A percentile compares a stretch with the other conserved stretches of the same genome.
Evolutionary conservation across 768 basidiomycete species (phyloP).

Genomic region (Hygrocybe coccinea): DNA sequence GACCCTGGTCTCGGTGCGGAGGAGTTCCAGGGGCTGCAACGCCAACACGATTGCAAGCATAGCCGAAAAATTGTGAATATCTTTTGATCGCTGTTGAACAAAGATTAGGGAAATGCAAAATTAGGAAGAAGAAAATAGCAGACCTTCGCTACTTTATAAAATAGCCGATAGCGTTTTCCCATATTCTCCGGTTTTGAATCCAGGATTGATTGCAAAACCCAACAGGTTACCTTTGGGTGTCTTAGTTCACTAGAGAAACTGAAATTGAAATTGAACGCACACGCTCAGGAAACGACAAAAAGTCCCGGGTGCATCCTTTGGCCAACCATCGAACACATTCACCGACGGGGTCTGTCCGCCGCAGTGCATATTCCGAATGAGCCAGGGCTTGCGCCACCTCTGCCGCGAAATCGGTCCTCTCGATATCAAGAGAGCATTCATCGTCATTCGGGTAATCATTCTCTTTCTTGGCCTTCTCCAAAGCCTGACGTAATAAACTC

Average conservation of each 20-base stretch:
- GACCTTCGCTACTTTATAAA: not conserved
- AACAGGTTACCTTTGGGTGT: not conserved
- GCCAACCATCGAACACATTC: not conserved
- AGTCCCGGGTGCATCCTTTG: not conserved
- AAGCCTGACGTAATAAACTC: too few species aligned
- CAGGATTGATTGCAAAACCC: not conserved
- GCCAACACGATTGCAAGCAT: not conserved
- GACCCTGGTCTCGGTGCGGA: not conserved
- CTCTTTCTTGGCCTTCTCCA: too few species aligned
- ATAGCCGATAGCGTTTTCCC: not conserved
- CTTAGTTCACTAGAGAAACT: not conserved
- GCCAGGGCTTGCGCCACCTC: not conserved
- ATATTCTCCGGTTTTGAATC: not conserved
- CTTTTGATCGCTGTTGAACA: not conserved
- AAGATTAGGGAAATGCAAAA: not conserved
- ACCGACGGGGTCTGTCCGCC: not conserved
- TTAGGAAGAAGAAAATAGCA: too few species aligned
- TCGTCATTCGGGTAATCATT: too few species aligned
- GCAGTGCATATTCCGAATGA: not conserved
- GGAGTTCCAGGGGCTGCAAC: not conserved
- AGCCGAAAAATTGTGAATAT: not conserved
- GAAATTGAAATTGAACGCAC: not conserved
- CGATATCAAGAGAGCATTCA: too few species aligned
- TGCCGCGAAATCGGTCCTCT: too few species aligned
- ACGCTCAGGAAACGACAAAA: not conserved